Evolutionary conservation across 2,329 filamentous ascomycete genomes (phyloP), one percentile per base, ranked within the genome.

Genomic region (Camptophora hylomeconis): DNA sequence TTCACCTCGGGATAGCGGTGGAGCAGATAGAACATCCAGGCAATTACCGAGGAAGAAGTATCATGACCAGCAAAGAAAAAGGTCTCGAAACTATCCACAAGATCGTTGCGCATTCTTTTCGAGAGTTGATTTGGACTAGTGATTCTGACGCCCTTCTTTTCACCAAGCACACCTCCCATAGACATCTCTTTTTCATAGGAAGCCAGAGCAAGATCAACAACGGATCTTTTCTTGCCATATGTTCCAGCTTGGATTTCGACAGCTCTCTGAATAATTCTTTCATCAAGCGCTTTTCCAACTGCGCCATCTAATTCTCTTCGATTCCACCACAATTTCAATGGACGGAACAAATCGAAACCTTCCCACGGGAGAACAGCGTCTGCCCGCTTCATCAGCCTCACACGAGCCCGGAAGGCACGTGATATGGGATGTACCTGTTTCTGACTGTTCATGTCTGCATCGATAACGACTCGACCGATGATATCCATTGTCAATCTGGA

Each of bases 21-120:
- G 3, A 61, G 51, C 17, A 57, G 50, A 41, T 61, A 55, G 32
- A 53, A 50, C 13, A 47, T 47, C 36, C 56, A 60, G 3, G 34
- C 37, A 26, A 44, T 40, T 4, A 39, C 41, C 6, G 33, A n/a
- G 21, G 34, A 36, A 5, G 6, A 20, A 17, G 36, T 43, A 29
- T 44, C 40, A 25, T 48, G 44, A 4, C 46, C 47, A 0, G 45
- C 48, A 20, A 50, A 48, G 24, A 51, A 38, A 33, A 49, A 48
- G 3, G 40, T 45, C 17, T 47, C 48, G 25, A 51, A 36, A 24
- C 43, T 41, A 27, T 50, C 45, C 30, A 45, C 33, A 1, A 39
- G 42, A 5, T 30, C 26, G 12, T 21, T 11, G 12, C 17, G 15
- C 7, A 30, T n/a, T 8, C 8, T 7, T 5, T 7, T 7, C 12